Percentiles rank a stretch among this genome's conserved stretches.
These are phyloP conservation scores for Letharia columbiana DNA, from an alignment of 495 filamentous ascomycete species.

Conservation along the genomic window DNA sequence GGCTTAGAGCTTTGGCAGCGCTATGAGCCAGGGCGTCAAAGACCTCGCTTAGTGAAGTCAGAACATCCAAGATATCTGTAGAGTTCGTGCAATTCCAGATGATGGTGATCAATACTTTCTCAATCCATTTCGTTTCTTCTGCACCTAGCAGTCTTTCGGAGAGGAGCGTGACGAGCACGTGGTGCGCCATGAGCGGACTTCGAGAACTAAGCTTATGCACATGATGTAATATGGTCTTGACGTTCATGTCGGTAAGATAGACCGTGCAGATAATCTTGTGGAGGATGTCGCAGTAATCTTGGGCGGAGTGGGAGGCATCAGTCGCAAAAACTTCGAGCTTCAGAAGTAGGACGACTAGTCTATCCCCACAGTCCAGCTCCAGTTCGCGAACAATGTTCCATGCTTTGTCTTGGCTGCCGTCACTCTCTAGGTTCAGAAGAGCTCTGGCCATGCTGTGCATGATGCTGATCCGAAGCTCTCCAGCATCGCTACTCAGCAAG, in stretches of 20 bases:
- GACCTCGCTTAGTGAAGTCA: slow-evolving; percentile 32
- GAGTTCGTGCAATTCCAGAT: slow-evolving; percentile 47
- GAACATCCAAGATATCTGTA: slow-evolving; percentile 21
- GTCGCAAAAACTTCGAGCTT: slow-evolving; percentile 54
- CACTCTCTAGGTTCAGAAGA: slow-evolving; percentile 30
- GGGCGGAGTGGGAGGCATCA: slow-evolving; percentile 28
- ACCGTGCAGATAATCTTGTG: slow-evolving; percentile 48
- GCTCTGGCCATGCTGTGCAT: slow-evolving; percentile 50
- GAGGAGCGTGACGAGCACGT: slow-evolving; percentile 37
- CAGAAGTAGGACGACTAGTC: slow-evolving; percentile 57
- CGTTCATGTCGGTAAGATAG: slow-evolving; percentile 50
- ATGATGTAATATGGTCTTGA: slow-evolving; percentile 63
- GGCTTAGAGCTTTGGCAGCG: slow-evolving; percentile 35
- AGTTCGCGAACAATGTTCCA: slow-evolving; percentile 49
- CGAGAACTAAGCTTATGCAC: slow-evolving; percentile 55
- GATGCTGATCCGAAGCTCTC: slow-evolving; percentile 57
- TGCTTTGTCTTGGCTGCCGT: slow-evolving; percentile 45
- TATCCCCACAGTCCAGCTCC: slow-evolving; percentile 51
- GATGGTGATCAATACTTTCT: slow-evolving; percentile 53
- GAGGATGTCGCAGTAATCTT: slow-evolving; percentile 44
- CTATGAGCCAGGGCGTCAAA: slow-evolving; percentile 33
- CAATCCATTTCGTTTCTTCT: slow-evolving; percentile 47
- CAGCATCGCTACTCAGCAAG: slow-evolving; percentile 47
- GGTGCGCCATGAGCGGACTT: slow-evolving; percentile 23
- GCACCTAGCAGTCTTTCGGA: slow-evolving; percentile 33